Evolutionary conservation across 2,329 filamentous ascomycete species (phyloP).

Genomic region (Xylariaceae sp.): DNA sequence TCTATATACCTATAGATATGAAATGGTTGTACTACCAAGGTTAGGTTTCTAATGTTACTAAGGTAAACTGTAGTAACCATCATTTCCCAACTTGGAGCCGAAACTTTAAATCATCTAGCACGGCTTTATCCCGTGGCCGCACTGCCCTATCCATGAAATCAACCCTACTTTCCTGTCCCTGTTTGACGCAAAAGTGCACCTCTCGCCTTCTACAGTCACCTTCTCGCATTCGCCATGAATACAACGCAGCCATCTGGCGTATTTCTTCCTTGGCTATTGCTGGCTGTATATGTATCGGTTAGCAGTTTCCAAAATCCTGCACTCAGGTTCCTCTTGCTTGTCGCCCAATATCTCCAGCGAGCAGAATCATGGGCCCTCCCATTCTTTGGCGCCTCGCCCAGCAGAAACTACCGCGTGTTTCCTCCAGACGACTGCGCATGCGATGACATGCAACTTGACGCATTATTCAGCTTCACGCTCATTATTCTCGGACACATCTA

Average conservation of each 20-base stretch:
- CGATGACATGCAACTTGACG: not conserved
- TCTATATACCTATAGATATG: no score
- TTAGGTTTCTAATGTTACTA: no score
- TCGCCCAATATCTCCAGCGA: constrained; percentile 4
- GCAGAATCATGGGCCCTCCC: constrained; percentile 9
- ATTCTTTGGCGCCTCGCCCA: not conserved
- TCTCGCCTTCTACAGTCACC: no score
- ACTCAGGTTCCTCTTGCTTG: constrained; percentile 3
- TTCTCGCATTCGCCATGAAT: constrained; percentile 6
- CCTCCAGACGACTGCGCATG: constrained; percentile 5
- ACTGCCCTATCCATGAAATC: no score
- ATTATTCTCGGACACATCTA: constrained; percentile 1
- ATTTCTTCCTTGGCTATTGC: not conserved
- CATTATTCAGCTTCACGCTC: not conserved
- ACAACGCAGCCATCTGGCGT: not conserved
- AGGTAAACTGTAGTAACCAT: no score
- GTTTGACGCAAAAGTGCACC: no score
- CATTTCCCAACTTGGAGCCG: no score
- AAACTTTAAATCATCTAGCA: no score
- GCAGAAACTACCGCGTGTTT: constrained; percentile 9
- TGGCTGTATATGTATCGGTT: not conserved
- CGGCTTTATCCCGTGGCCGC: no score
- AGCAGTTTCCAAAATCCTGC: constrained; percentile 1
- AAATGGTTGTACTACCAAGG: no score
- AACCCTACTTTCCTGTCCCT: no score